Base-by-base conservation (phyloP, 2,329 filamentous ascomycete species). In the Tricladium varicosporioides region DNA sequence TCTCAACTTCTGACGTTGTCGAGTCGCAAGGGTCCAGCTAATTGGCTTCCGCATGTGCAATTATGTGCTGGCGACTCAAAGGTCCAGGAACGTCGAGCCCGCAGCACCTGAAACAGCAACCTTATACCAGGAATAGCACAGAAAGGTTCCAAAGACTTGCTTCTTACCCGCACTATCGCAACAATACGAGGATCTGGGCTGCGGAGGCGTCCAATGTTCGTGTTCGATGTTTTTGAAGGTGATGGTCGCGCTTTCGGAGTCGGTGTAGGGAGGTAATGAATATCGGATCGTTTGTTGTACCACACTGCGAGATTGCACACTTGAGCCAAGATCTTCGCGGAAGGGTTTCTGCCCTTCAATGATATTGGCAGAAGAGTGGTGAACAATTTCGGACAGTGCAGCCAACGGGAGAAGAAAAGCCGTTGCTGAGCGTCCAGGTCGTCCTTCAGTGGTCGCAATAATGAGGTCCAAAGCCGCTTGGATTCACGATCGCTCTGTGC, bases 91-190 rank as follows among this genome's bases (percentile, higher is more conserved):
- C 59, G 48, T 60, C 62, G 54, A 65, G 62, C 54, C 55, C 60
- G 65, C 65, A 65, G 63, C 53, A 65, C 59, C 57, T 69, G 67
- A 69, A 69, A 69, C 67, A 62, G 51, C 56, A 59, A 64, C 45
- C 53, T 57, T 62, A 51, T 45, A 58, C 58, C 62, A 58, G 59
- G 57, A 61, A 61, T 53, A 61, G 60, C 42, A 57, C 36, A 62
- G 51, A 56, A 56, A 51, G 43, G 45, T 54, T 58, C 40, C 50
- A 54, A 56, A 50, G 49, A 55, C 44, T 45, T 59, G 51, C 18
- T 59, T 53, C 47, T 52, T 43, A 45, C 45, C 48, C 32, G n/a
- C 18, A 48, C 50, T 54, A 55, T 63, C 22, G 51, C 52, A 60
- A 59, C 48, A 59, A 63, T 62, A 61, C 57, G 58, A 61, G 59